phyloP scores from a whole-genome alignment of 768 basidiomycete species.

The Russula brevipes region DNA sequence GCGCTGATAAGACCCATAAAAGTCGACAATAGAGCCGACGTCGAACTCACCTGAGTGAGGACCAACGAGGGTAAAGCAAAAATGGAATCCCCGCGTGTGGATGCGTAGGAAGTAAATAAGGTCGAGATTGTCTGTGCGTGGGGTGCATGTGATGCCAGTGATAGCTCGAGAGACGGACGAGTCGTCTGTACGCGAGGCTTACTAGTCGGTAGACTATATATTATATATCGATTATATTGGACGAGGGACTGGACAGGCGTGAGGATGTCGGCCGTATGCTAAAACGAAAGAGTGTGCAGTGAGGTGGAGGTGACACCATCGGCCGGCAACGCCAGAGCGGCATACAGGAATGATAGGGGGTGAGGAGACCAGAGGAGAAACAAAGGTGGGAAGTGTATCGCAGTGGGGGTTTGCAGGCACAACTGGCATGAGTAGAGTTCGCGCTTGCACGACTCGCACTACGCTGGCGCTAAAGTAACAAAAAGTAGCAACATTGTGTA shows the following conservation, averaged over 20 bases:
- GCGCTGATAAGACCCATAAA: not conserved
- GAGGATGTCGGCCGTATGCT: constrained; percentile 17
- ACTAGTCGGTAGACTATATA: not conserved
- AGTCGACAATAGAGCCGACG: constrained; percentile 9
- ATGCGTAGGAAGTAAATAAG: constrained; percentile 16
- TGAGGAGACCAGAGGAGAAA: not conserved
- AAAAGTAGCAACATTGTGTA: too few relatives aligned
- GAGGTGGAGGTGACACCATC: constrained; percentile 1
- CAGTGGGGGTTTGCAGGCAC: too few relatives aligned
- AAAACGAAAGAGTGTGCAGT: constrained; percentile 6
- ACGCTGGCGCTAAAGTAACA: too few relatives aligned
- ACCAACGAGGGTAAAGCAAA: constrained; percentile 92
- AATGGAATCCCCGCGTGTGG: constrained; percentile 75
- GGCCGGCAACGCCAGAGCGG: not conserved
- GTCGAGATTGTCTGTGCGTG: constrained; percentile 23
- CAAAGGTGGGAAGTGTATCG: too few relatives aligned
- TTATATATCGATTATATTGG: constrained; percentile 20
- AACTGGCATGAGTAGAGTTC: too few relatives aligned
- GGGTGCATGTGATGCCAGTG: constrained; percentile 15
- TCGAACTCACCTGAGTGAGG: constrained; percentile 68
- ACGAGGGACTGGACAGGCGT: constrained; percentile 19
- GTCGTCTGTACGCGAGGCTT: constrained; percentile 7
- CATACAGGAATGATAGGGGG: constrained; percentile 8
- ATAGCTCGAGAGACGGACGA: constrained; percentile 5
- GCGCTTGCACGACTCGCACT: too few relatives aligned